These are phyloP conservation scores for Claviceps sorghi DNA, from an alignment of 2,329 filamentous ascomycete species.

Conservation along the genomic window DNA sequence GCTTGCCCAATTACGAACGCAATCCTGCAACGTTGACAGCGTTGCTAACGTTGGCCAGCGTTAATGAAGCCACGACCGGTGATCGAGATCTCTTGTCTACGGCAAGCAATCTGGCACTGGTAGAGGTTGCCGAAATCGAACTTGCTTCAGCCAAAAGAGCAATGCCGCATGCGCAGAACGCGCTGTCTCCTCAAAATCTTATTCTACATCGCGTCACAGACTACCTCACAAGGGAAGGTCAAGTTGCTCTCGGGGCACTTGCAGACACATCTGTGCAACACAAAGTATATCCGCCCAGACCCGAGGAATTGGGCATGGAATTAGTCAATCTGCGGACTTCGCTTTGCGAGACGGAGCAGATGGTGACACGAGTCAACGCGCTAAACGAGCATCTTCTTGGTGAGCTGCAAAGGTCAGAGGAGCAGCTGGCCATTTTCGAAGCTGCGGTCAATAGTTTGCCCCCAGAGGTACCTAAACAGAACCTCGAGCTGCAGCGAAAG, in stretches of 20 bases:
- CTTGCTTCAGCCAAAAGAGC: background rate
- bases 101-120: constrained; percentile 44
- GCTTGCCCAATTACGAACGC: constrained; percentile 64
- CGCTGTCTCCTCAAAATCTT: constrained; percentile 32
- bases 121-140: background rate
- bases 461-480: constrained; percentile 48
- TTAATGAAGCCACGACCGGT: constrained; percentile 68
- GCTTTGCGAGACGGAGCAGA: constrained; percentile 40
- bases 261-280: constrained; percentile 36
- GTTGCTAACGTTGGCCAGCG: constrained; percentile 56
- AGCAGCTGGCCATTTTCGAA: constrained; percentile 28
- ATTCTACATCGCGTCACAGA: background rate
- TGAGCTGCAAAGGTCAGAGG: constrained; percentile 28
- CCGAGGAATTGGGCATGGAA: constrained; percentile 32
- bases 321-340: constrained; percentile 43
- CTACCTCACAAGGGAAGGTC: constrained; percentile 38
- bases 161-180: background rate
- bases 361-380: constrained; percentile 36
- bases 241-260: constrained; percentile 41
- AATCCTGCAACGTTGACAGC: constrained; percentile 70
- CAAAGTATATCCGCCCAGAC: constrained; percentile 32
- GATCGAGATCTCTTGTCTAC: constrained; percentile 42
- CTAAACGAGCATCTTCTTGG: constrained; percentile 40
- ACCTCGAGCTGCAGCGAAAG: constrained; percentile 58
- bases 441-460: constrained; percentile 37